phyloP scores from a whole-genome alignment of 2,329 filamentous ascomycete genomes.

The Arachnomyces sp. region DNA sequence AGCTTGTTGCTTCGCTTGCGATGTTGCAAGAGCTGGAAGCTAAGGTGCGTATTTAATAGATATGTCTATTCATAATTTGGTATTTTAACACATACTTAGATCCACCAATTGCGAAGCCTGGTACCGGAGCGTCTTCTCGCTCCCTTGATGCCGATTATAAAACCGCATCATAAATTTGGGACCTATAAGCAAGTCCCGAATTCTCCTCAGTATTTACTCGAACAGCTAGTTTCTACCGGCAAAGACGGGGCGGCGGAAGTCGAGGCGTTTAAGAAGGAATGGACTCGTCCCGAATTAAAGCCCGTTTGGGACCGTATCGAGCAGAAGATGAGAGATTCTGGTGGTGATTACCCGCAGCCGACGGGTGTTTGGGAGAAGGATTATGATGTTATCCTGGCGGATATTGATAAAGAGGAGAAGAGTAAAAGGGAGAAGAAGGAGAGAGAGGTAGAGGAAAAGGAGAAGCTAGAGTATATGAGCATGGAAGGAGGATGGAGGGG shows the following conservation, averaged over 20 bases:
- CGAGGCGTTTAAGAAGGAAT: slow-evolving; percentile 31
- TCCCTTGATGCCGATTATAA: slow-evolving; percentile 31
- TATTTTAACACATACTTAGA: slow-evolving; percentile 19
- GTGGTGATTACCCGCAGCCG: slow-evolving; percentile 30
- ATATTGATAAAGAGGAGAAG: slow-evolving; percentile 23
- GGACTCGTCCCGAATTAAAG: slow-evolving; percentile 34
- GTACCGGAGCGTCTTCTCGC: slow-evolving; percentile 35
- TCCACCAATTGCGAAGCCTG: slow-evolving; percentile 35
- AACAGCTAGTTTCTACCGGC: slow-evolving; percentile 28
- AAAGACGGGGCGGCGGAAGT: slow-evolving; percentile 30
- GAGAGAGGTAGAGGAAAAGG: slow-evolving; percentile 22
- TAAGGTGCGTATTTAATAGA: slow-evolving; percentile 9
- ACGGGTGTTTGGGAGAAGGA: slow-evolving; percentile 34
- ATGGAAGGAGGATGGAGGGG: slow-evolving; percentile 26
- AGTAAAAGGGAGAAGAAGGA: slow-evolving; percentile 18
- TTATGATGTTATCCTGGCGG: slow-evolving; percentile 29
- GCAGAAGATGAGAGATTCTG: slow-evolving; percentile 28
- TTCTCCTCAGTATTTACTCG: slow-evolving; percentile 29
- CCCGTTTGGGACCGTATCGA: slow-evolving; percentile 32
- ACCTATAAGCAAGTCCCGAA: slow-evolving; percentile 17
- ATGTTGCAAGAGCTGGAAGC: slow-evolving; percentile 34
- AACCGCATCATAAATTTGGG: slow-evolving; percentile 18
- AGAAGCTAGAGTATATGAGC: slow-evolving; percentile 21
- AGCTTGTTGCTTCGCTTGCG: slow-evolving; percentile 32
- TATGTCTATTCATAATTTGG: not conserved